Base-by-base conservation (phyloP, 2,329 filamentous ascomycete species). In the Ceratocystis huliohia region DNA sequence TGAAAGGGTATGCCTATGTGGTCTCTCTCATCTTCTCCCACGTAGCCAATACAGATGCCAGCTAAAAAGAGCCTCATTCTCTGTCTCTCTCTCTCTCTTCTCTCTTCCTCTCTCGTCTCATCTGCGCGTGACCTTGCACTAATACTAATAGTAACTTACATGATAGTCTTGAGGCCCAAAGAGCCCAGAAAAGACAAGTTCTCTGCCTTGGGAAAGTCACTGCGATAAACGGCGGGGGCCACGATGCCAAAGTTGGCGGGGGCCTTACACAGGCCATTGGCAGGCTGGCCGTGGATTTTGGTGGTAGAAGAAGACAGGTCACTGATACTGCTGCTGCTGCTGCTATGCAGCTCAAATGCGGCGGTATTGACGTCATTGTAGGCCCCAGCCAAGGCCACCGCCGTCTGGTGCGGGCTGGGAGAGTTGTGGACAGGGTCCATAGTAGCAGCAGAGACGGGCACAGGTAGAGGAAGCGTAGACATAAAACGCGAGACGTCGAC, bases 181-280 rank as follows among this genome's bases (percentile, higher is more conserved):
- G 78, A 79, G 71, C 82, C 78, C 65, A 96, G 77, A 72, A 88
- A 93, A 2, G 79, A 78, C 69, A 88, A 88, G 72, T 96, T 87
- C 66, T 86, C 81, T 4, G 81, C 75, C 69, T 84, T 78, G 2
- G 92, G 92, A 73, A 91, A 96, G 70, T 87, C 88, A 75, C 89
- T 93, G 64, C 92, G 84, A 74, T 90, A 96, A 33, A 96, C 80
- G 7, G 87, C 86, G 5, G 85, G 82, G 22, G 87, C 77, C 22
- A 96, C 87, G 33, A 84, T 77, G 20, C 88, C 89, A 75, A 93
- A 96, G 73, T 96, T 96, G 77, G 72, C 1, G 89, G 88, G 5
- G 75, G 71, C 13, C 74, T 74, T 46, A 69, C 67, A 28, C 45
- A 7, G 33, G 20, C 2, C 50, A 25, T 13, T 22, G 50, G 8